phyloP scores from a whole-genome alignment of 2,329 filamentous ascomycete genomes.

The Trichocomaceae sp. region DNA sequence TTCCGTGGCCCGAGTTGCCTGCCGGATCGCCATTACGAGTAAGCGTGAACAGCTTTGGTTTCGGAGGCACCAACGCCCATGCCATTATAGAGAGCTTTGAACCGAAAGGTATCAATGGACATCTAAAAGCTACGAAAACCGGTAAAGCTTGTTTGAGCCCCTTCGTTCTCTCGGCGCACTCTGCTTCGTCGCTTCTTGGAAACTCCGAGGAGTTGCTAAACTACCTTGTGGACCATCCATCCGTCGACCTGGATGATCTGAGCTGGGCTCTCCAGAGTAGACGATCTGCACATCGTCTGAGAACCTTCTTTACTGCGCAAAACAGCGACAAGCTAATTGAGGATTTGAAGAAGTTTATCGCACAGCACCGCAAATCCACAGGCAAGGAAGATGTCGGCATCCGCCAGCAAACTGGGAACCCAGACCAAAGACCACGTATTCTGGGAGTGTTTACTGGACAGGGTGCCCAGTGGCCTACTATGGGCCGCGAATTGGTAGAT shows the following conservation, averaged over 20 bases:
- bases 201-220: too few relatives aligned
- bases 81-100: conserved; percentile 17
- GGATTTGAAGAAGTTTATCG: too few relatives aligned
- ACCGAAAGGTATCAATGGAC: neutral
- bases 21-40: conserved; percentile 14
- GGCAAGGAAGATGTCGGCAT: too few relatives aligned
- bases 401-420: neutral
- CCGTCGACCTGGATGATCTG: conserved; percentile 20
- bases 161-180: too few relatives aligned
- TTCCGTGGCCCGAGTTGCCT: conserved; percentile 16
- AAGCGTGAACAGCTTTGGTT: conserved; percentile 41
- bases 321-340: too few relatives aligned
- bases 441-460: conserved; percentile 32
- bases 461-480: conserved; percentile 30
- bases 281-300: conserved; percentile 25
- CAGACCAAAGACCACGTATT: neutral
- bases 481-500: conserved; percentile 22
- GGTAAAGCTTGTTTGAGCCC: neutral
- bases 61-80: conserved; percentile 30
- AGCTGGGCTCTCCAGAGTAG: neutral
- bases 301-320: too few relatives aligned
- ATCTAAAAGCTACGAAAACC: conserved; percentile 10
- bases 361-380: too few relatives aligned
- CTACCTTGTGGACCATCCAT: conserved; percentile 30
- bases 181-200: too few relatives aligned